These are phyloP conservation scores for Trichocladium antarcticum DNA, from an alignment of 495 filamentous ascomycete genomes.

Conservation along the genomic window DNA sequence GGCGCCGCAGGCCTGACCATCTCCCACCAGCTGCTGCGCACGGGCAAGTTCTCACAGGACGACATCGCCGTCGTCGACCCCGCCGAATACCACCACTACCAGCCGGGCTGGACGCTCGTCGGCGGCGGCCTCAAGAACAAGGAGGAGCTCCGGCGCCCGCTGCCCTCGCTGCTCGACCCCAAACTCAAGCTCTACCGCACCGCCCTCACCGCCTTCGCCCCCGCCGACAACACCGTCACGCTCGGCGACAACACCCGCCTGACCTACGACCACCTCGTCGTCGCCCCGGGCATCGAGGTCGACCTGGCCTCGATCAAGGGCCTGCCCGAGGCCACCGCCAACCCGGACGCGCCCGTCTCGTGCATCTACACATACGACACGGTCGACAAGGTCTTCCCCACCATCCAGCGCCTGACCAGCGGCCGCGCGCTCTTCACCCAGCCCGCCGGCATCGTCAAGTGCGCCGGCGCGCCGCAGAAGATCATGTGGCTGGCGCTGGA, in stretches of 20 bases:
- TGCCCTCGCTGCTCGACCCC: conserved; percentile 44
- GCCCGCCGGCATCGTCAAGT: conserved; percentile 55
- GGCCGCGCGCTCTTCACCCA: conserved; percentile 60
- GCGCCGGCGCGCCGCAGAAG: conserved; percentile 61
- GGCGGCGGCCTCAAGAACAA: conserved; percentile 51
- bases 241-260: conserved; percentile 48
- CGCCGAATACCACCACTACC: conserved; percentile 54
- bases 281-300: conserved; percentile 50
- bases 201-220: conserved; percentile 41
- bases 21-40: conserved; percentile 51
- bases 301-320: conserved; percentile 48
- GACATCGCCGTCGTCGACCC: conserved; percentile 61
- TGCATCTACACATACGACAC: conserved; percentile 55
- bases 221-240: conserved; percentile 48
- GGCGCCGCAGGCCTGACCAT: conserved; percentile 52
- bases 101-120: conserved; percentile 61
- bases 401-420: conserved; percentile 43
- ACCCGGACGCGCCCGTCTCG: conserved; percentile 47
- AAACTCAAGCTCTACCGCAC: conserved; percentile 53
- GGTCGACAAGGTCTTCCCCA: conserved; percentile 47
- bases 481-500: conserved; percentile 61
- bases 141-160: conserved; percentile 41
- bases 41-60: conserved; percentile 43
- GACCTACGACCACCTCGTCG: conserved; percentile 53
- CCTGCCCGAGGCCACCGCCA: conserved; percentile 47